Evolutionary conservation across 768 basidiomycete genomes (phyloP).

Genomic region (Gymnopilus junonius): DNA sequence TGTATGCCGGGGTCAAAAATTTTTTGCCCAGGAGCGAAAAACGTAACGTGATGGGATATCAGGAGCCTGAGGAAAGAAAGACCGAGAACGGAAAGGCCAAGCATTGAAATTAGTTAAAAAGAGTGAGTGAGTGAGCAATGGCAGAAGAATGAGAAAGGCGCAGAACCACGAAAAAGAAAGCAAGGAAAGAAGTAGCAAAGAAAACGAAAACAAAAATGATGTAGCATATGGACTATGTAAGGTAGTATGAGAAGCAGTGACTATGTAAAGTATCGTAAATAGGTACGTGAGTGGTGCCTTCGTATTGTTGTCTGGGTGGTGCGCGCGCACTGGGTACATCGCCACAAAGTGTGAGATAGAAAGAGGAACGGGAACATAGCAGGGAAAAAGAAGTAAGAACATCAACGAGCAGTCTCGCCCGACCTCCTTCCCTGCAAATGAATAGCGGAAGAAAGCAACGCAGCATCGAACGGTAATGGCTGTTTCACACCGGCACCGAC

Average conservation of each 20-base stretch:
- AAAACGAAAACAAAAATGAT: not conserved
- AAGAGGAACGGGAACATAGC: not conserved
- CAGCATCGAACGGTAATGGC: constrained; percentile 38
- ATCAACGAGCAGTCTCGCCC: constrained; percentile 18
- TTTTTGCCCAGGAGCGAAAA: not conserved
- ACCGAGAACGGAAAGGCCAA: not conserved
- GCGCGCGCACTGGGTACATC: not conserved
- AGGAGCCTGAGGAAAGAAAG: not conserved
- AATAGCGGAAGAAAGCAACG: constrained; percentile 54
- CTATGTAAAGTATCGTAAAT: constrained; percentile 1
- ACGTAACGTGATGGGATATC: not conserved
- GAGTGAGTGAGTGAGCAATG: not conserved
- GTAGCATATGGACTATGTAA: not conserved
- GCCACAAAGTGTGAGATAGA: not conserved
- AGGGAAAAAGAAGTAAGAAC: not conserved
- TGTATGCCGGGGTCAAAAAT: not conserved
- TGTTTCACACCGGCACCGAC: constrained; percentile 1
- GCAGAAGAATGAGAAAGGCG: not conserved
- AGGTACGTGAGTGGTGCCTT: not conserved
- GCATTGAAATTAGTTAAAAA: too few species aligned
- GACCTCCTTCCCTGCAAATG: constrained; percentile 33
- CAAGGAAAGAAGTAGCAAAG: not conserved
- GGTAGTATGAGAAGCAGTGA: not conserved
- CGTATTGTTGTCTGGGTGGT: not conserved
- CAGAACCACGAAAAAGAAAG: not conserved